Evolutionary conservation across 1,284 basidiomycete genomes (phyloP).

Genomic region (Leccinum subrobustum): DNA sequence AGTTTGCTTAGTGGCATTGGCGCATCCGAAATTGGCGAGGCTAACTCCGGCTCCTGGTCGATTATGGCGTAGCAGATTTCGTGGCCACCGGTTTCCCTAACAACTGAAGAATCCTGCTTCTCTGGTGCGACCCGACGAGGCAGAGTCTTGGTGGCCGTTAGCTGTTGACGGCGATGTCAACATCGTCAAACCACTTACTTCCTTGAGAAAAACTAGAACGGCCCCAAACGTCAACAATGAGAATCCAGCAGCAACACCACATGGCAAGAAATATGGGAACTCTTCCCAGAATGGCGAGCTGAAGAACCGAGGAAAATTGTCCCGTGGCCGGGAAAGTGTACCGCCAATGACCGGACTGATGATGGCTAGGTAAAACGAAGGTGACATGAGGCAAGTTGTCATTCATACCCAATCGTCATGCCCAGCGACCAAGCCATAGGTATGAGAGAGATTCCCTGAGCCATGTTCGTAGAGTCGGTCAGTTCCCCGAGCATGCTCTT

Average conservation of each 20-base stretch:
- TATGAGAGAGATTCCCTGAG: slow-evolving; percentile 47
- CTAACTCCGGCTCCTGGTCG: slow-evolving; percentile 8
- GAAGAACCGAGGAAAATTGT: slow-evolving; percentile 47
- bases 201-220: slow-evolving; percentile 44
- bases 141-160: slow-evolving; percentile 20
- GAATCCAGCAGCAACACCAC: slow-evolving; percentile 40
- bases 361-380: neutral
- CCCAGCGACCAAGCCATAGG: slow-evolving; percentile 50
- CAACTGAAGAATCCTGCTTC: slow-evolving; percentile 13
- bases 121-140: slow-evolving; percentile 13
- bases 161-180: neutral
- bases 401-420: slow-evolving; percentile 43
- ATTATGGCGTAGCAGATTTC: slow-evolving; percentile 20
- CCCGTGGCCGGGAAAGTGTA: slow-evolving; percentile 44
- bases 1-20: slow-evolving; percentile 45
- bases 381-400: neutral
- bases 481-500: slow-evolving; percentile 46
- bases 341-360: slow-evolving; percentile 51
- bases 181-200: slow-evolving; percentile 37
- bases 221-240: slow-evolving; percentile 36
- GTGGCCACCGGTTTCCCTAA: slow-evolving; percentile 10
- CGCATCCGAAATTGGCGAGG: slow-evolving; percentile 8
- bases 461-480: slow-evolving; percentile 52
- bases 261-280: slow-evolving; percentile 59
- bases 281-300: slow-evolving; percentile 45